A percentile compares a stretch with the other conserved stretches of the same genome.
These are phyloP conservation scores for Aureobasidium sp. DNA, from an alignment of 2,329 filamentous ascomycete genomes.

Conservation along the genomic window DNA sequence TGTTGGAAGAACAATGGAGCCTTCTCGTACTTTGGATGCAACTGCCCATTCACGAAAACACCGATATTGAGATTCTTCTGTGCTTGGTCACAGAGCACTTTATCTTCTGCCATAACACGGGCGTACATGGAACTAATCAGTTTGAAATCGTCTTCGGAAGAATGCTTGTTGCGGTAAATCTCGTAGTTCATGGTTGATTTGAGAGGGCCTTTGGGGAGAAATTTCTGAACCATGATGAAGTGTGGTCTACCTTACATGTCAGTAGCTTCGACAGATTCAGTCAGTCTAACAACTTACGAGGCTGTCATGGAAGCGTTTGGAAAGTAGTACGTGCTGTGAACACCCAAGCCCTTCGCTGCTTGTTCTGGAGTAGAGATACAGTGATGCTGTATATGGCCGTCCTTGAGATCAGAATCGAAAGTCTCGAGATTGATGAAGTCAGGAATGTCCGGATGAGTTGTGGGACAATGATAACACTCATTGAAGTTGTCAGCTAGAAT, in stretches of 20 bases:
- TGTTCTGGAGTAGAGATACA: slow-evolving; percentile 43
- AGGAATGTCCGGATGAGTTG: slow-evolving; percentile 52
- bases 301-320: slow-evolving; percentile 47
- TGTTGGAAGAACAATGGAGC: slow-evolving; percentile 44
- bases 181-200: slow-evolving; percentile 55
- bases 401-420: slow-evolving; percentile 46
- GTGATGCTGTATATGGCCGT: slow-evolving; percentile 45
- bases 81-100: slow-evolving; percentile 53
- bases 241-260: slow-evolving; percentile 37
- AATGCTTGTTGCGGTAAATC: slow-evolving; percentile 55
- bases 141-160: slow-evolving; percentile 52
- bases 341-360: slow-evolving; percentile 40
- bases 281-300: slow-evolving; percentile 33
- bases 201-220: slow-evolving; percentile 48
- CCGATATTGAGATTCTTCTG: slow-evolving; percentile 56
- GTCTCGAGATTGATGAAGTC: slow-evolving; percentile 50
- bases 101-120: slow-evolving; percentile 59
- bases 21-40: slow-evolving; percentile 56
- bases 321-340: slow-evolving; percentile 45
- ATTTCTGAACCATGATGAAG: slow-evolving; percentile 57
- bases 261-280: not conserved
- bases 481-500: slow-evolving; percentile 57
- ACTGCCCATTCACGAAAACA: slow-evolving; percentile 55
- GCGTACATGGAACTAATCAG: slow-evolving; percentile 55
- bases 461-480: slow-evolving; percentile 55